Evolutionary conservation across 2,329 filamentous ascomycete genomes (phyloP), one percentile per base, ranked within the genome.

Genomic region (Penicillium sp.): DNA sequence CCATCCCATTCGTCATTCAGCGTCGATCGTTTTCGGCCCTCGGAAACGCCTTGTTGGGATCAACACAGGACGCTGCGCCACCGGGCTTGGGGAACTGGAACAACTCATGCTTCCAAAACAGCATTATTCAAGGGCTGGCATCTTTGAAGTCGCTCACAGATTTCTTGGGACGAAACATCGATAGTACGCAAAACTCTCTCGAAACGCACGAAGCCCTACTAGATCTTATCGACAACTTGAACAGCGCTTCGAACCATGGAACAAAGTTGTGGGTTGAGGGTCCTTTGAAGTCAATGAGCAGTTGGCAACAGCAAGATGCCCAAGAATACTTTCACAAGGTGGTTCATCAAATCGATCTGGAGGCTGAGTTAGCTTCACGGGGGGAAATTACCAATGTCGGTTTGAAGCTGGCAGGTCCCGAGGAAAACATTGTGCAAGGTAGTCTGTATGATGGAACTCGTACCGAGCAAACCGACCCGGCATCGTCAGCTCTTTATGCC

Each of bases 81-180:
- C 73, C 79, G 5, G 94, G 94, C 0, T 77, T 97, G 49, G 91
- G 91, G 9, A 99, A 99, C 71, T 88, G 87, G 77, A 91, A 96
- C 77, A 96, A 97, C 71, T 96, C 92, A 1, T 97, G 94, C 78
- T 99, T 96, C 72, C 94, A 97, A 74, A 99, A 99, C 73, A 97
- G 92, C 69, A 88, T 97, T 18, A 85, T 99, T 10, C 92, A 96
- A 71, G 87, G 88, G 6, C 78, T 97, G 40, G 87, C 92, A 1
- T 88, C 92, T 4, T 79, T 97, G 29, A 81, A 83, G 16, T 83
- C 87, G 4, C 77, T 97, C 29, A 82, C 83, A 24, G 77, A 76
- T 2, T 94, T 91, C 66, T 81, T 96, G 7, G 77, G 61, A n/a
- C 63, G 61, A 24, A 78, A 77, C 56, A 59, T 77, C 16, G 60